A percentile compares a stretch with the other conserved stretches of the same genome.
phyloP scores from a whole-genome alignment of 2,329 filamentous ascomycete species.

The Talaromyces islandicus region DNA sequence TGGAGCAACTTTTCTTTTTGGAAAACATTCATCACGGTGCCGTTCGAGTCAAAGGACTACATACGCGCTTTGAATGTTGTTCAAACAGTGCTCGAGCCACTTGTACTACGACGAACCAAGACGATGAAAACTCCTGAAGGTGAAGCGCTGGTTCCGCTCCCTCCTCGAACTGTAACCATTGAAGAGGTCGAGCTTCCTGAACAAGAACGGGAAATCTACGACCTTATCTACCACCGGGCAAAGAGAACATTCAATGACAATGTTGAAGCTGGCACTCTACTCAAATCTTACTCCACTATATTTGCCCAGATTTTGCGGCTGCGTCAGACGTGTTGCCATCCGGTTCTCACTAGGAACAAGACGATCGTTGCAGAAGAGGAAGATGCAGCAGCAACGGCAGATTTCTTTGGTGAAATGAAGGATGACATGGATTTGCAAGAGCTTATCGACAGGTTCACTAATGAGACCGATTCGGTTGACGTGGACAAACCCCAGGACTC shows the following conservation, averaged over 20 bases:
- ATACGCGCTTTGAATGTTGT: conserved; percentile 91
- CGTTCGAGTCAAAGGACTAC: conserved; percentile 93
- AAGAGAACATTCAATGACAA: conserved; percentile 81
- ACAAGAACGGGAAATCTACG: conserved; percentile 83
- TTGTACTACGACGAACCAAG: conserved; percentile 93
- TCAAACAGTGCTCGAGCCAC: conserved; percentile 88
- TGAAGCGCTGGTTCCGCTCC: conserved; percentile 72
- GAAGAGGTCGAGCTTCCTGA: conserved; percentile 81
- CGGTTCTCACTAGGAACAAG: conserved; percentile 78
- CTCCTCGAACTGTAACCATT: conserved; percentile 74
- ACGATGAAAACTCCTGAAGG: conserved; percentile 96
- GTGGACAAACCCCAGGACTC: conserved; percentile 43
- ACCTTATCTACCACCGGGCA: conserved; percentile 77
- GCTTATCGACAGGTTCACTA: conserved; percentile 77
- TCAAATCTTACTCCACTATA: conserved; percentile 95
- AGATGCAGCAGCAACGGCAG: conserved; percentile 69
- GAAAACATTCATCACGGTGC: conserved; percentile 97
- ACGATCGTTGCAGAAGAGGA: conserved; percentile 82
- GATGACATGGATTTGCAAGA: conserved; percentile 95
- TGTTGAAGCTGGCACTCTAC: conserved; percentile 81
- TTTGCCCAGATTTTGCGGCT: conserved; percentile 93
- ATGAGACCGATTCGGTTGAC: conserved; percentile 55
- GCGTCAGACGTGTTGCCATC: conserved; percentile 91
- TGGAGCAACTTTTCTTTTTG: conserved; percentile 99
- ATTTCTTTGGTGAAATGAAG: conserved; percentile 72